These are phyloP conservation scores for Coemansia sp. DNA, from an alignment of 192 early-diverging fungal genomes.

Conservation along the genomic window DNA sequence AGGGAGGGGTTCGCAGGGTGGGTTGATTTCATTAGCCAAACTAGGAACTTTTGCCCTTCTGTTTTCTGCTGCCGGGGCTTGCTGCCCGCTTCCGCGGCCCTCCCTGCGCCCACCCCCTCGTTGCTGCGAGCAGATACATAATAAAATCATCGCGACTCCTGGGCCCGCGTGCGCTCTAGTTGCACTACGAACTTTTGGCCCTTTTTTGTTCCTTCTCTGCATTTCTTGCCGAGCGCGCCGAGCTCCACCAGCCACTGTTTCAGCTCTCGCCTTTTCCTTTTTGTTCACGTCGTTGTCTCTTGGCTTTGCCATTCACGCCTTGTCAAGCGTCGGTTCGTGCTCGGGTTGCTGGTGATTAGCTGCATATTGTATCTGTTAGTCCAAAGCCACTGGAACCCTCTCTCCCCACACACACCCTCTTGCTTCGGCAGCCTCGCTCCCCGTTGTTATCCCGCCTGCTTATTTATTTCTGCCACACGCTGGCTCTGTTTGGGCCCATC, in stretches of 20 bases:
- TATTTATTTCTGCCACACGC: constrained; percentile 4
- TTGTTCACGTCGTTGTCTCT: constrained; percentile 8
- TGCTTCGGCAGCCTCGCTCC: constrained; percentile 11
- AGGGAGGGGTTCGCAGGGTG: constrained; percentile 1
- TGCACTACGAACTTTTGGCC: not conserved
- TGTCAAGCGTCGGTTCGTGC: constrained; percentile 4
- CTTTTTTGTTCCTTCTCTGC: not conserved
- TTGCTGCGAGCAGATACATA: constrained; percentile 1
- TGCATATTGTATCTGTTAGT: constrained; percentile 8
- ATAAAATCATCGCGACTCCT: constrained; percentile 14
- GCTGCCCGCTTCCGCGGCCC: constrained; percentile 4
- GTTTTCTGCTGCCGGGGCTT: not conserved
- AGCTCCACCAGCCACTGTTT: constrained; percentile 10
- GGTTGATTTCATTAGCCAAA: constrained; percentile 14
- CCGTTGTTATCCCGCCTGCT: constrained; percentile 1
- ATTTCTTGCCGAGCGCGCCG: not conserved
- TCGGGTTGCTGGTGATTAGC: constrained; percentile 16
- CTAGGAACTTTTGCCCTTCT: not conserved
- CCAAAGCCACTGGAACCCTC: constrained; percentile 16
- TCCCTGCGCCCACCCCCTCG: not conserved
- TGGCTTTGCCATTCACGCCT: constrained; percentile 4
- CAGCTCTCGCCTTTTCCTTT: constrained; percentile 6
- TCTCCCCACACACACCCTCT: constrained; percentile 6
- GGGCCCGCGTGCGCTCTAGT: not conserved
- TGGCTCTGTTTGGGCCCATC: constrained; percentile 2